A percentile compares a stretch with the other conserved stretches of the same genome.
These are phyloP conservation scores for Diaporthe sp. DNA, from an alignment of 2,329 filamentous ascomycete genomes.

Conservation along the genomic window DNA sequence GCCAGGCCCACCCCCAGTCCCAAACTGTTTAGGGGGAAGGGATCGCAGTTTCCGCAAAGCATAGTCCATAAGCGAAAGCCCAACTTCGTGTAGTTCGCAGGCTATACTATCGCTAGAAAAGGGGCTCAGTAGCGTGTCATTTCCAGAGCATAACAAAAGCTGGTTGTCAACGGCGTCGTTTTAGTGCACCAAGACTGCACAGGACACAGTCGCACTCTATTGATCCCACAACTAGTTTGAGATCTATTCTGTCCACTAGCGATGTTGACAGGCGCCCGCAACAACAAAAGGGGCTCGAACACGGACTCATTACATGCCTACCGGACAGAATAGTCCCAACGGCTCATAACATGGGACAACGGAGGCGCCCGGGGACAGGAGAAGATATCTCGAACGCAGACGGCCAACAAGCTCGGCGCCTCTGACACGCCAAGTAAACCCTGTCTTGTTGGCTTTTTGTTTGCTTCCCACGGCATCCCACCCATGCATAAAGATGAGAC, in stretches of 20 bases:
- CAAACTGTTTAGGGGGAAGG: not conserved
- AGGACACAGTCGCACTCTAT: not conserved
- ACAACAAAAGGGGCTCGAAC: not conserved
- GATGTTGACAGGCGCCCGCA: not conserved
- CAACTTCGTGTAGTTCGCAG: not conserved
- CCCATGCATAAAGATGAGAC: conserved; percentile 15
- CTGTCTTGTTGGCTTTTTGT: conserved; percentile 7
- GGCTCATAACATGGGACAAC: not conserved
- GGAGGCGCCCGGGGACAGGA: not conserved
- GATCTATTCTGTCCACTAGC: not conserved
- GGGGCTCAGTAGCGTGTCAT: not conserved
- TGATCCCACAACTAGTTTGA: not conserved
- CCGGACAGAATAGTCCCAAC: not conserved
- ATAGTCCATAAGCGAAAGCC: conserved; percentile 3
- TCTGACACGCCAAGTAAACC: conserved; percentile 12
- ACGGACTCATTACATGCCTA: not conserved
- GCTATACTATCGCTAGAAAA: not conserved
- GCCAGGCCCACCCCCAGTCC: not conserved
- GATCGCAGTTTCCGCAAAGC: not conserved
- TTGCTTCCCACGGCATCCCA: not conserved
- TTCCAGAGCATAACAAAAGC: not conserved
- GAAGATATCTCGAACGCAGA: not conserved
- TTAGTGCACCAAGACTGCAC: not conserved
- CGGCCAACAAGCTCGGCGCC: conserved; percentile 16
- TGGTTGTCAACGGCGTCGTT: not conserved